Conservation (phyloP, 2,329 filamentous ascomycete species). For the Aspergillus ibericus region DNA sequence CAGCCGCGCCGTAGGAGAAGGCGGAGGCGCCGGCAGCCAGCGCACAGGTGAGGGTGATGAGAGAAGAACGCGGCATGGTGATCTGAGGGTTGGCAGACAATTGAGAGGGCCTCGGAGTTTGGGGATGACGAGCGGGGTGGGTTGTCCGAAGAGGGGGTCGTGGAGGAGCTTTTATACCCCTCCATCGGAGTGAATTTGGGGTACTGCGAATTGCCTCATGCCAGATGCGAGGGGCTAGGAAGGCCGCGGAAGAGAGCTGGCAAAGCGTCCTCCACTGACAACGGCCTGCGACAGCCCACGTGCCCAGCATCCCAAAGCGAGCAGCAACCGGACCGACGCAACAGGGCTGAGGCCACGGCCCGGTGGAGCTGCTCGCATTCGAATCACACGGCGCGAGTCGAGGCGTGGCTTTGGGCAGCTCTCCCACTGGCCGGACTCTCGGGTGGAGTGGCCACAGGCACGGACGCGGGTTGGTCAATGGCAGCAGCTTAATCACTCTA, state of each 20-base stretch:
- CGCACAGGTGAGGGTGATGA: background rate
- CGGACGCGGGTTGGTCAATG: background rate
- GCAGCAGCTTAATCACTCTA: background rate
- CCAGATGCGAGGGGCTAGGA: background rate
- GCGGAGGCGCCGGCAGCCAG: background rate
- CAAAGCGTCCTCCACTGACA: background rate
- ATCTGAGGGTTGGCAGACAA: background rate
- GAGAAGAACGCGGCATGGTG: background rate
- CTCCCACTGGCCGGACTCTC: background rate
- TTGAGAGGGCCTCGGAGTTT: background rate
- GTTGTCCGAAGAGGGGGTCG: background rate
- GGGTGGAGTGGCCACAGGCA: background rate
- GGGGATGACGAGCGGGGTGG: background rate
- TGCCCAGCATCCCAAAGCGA: slow-evolving; percentile 3
- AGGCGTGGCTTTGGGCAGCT: background rate
- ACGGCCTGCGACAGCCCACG: background rate
- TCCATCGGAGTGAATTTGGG: background rate
- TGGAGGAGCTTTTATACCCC: background rate
- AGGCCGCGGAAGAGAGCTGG: background rate
- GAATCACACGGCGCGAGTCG: background rate
- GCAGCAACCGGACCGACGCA: background rate
- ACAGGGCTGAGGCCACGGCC: background rate
- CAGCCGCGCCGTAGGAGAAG: slow-evolving; percentile 1
- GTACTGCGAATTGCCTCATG: background rate
- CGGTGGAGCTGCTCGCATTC: background rate